Base-by-base conservation (phyloP, 768 basidiomycete genomes). In the Tulasnella sp. region DNA sequence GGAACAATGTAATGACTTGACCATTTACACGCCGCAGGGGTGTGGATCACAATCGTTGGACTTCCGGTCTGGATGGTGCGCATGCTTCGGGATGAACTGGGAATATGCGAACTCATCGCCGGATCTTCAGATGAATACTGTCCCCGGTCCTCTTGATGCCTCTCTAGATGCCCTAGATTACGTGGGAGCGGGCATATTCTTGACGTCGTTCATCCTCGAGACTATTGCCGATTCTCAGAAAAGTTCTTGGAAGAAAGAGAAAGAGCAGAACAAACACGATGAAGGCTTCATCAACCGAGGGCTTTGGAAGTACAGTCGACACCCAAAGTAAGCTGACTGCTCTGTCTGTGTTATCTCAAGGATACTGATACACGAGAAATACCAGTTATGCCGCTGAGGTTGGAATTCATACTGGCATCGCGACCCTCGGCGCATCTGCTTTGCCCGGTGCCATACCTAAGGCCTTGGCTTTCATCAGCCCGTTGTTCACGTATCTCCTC, bases 341-440 rank as follows among this genome's bases (percentile, higher is more conserved):
- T 14, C 12, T 3, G 0, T 59, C 44, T 34, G 42, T 40, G 12
- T 22, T 26, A 19, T 3, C 14, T 19, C 6, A 19, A 44, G 19
- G 32, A 35, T 37, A 12, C 47, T 19, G 9, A 3, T 71, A 34
- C n/a, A 42, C 72, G 16, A 19, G 47, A 40, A n/a, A 62, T n/a
- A 71, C n/a, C n/a, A 90, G 90, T 79, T 90, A 91, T 77, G 84
- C 89, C 40, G 88, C 86, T 19, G 90, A 92, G 80, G 83, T 90
- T 3, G 86, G 88, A 8, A 82, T 91, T 47, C 90, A 89, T 87
- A 82, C 83, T 1, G 88, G 87, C 1, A 86, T 91, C 16, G 90
- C 86, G 83, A 81, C 84, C 3, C 78, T 90, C 19, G 85, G 88
- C 1, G 81, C 84, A 1, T 75, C 82, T 4, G 82, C 85, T 1